phyloP scores from a whole-genome alignment of 2,329 filamentous ascomycete species.

The Alternaria ethzedia region DNA sequence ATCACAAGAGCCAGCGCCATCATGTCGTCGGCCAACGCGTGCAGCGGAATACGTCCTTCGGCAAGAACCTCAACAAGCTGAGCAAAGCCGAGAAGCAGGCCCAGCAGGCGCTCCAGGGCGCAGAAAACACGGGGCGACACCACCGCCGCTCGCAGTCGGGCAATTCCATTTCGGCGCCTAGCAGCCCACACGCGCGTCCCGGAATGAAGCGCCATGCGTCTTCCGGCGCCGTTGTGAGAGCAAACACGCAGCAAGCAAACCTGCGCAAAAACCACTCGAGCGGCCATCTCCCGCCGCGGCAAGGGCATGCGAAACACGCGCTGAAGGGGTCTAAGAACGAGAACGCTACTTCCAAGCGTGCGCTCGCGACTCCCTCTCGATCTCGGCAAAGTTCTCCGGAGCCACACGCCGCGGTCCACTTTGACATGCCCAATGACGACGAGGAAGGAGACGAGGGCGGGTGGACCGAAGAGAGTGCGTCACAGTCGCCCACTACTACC shows the following conservation, averaged over 20 bases:
- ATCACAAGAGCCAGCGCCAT: conserved; percentile 46
- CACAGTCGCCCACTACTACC: conserved; percentile 50
- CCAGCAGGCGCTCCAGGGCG: conserved; percentile 30
- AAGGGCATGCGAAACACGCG: conserved; percentile 49
- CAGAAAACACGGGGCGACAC: conserved; percentile 38
- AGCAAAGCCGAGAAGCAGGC: conserved; percentile 39
- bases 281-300: conserved; percentile 53
- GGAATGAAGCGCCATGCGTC: conserved; percentile 54
- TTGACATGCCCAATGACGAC: conserved; percentile 45
- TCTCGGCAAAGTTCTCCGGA: conserved; percentile 44
- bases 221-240: conserved; percentile 46
- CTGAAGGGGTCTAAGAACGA: conserved; percentile 46
- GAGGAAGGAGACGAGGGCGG: conserved; percentile 44
- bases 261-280: conserved; percentile 54
- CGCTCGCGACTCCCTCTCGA: conserved; percentile 37
- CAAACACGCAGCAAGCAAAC: conserved; percentile 38
- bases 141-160: conserved; percentile 49
- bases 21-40: conserved; percentile 52
- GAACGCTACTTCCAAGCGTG: conserved; percentile 36
- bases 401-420: conserved; percentile 49
- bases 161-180: conserved; percentile 43
- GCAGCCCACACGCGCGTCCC: conserved; percentile 44
- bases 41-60: conserved; percentile 48
- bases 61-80: conserved; percentile 53
- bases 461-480: conserved; percentile 53